Conservation (phyloP, 169 alveolate genomes). For the Plasmodium knowlesi region DNA sequence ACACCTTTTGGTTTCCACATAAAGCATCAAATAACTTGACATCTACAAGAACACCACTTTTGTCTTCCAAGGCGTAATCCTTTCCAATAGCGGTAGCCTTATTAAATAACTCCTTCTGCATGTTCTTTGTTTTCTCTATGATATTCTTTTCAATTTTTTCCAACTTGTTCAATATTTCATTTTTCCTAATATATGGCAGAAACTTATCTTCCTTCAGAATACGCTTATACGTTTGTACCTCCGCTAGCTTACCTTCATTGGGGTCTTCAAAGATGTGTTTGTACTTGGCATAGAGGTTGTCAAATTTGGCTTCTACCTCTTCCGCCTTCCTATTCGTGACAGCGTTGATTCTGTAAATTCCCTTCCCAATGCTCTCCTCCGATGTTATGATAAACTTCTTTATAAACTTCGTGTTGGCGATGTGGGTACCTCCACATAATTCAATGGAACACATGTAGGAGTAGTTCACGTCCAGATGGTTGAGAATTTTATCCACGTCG, state of each 20-base stretch:
- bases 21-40: constrained; percentile 53
- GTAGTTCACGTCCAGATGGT: constrained; percentile 74
- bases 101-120: constrained; percentile 61
- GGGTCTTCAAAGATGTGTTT: constrained; percentile 76
- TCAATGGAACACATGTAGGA: constrained; percentile 85
- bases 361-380: constrained; percentile 94
- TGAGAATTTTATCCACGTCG: constrained; percentile 76
- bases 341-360: constrained; percentile 90
- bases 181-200: constrained; percentile 61
- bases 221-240: constrained; percentile 51
- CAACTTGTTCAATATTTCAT: constrained; percentile 25
- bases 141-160: constrained; percentile 70
- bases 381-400: constrained; percentile 83
- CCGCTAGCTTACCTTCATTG: constrained; percentile 77
- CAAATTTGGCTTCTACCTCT: constrained; percentile 78
- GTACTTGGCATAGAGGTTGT: constrained; percentile 76
- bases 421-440: constrained; percentile 95
- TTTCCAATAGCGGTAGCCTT: constrained; percentile 54
- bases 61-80: constrained; percentile 40
- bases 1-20: constrained; percentile 70
- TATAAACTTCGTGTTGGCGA: constrained; percentile 83
- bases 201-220: constrained; percentile 74
- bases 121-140: constrained; percentile 57
- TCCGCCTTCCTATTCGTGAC: constrained; percentile 89
- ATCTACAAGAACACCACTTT: constrained; percentile 36